A percentile compares a stretch with the other conserved stretches of the same genome.
These are phyloP conservation scores for Gracilaria vermiculophylla DNA, from an alignment of 23 red algal genomes.

Conservation along the genomic window DNA sequence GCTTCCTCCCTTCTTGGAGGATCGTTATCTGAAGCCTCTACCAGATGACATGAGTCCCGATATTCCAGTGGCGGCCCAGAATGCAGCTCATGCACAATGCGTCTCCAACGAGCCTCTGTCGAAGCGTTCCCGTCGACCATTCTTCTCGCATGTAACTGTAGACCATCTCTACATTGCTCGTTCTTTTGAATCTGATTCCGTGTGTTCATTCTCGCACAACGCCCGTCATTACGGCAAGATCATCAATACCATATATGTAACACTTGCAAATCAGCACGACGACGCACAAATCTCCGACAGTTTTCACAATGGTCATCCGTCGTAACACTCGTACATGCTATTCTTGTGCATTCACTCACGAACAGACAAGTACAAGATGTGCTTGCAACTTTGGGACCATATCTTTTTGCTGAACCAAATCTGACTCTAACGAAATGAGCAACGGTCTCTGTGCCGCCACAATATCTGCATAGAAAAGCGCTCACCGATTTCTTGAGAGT, in stretches of 20 bases:
- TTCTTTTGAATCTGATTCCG: not conserved
- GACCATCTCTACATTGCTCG: slow-evolving; percentile 55
- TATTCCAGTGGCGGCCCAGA: not conserved
- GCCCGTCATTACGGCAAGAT: slow-evolving; percentile 36
- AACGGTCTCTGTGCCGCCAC: not conserved
- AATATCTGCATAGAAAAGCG: not conserved
- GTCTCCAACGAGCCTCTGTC: not conserved
- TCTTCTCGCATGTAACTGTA: slow-evolving; percentile 49
- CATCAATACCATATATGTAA: slow-evolving; percentile 49
- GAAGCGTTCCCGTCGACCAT: not conserved
- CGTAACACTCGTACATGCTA: not conserved
- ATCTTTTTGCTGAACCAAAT: not conserved
- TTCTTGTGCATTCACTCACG: not conserved
- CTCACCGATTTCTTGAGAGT: not conserved
- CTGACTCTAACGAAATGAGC: not conserved
- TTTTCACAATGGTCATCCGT: not conserved
- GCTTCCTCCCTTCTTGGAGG: slow-evolving; percentile 31
- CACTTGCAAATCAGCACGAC: not conserved
- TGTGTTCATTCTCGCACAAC: slow-evolving; percentile 39
- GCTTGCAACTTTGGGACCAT: not conserved
- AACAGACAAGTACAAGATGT: not conserved
- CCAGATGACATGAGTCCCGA: slow-evolving; percentile 47
- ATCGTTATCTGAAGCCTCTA: slow-evolving; percentile 22
- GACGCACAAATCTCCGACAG: not conserved
- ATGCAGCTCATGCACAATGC: not conserved